Base-by-base conservation (phyloP, 257 asterid species). In the Solanum chmielewskii region DNA sequence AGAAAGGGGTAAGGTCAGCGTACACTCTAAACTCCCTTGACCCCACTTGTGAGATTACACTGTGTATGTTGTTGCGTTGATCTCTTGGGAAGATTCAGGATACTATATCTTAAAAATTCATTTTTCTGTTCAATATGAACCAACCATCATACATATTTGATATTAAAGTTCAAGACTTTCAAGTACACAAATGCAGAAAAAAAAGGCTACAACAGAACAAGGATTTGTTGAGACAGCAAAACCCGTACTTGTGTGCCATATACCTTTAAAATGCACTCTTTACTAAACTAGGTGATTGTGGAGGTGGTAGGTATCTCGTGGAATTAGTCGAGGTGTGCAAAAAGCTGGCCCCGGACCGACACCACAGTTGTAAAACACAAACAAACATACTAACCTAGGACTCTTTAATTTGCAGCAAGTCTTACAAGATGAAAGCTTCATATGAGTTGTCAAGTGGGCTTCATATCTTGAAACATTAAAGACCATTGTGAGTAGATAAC, bases 381-480 rank as follows among this genome's bases (percentile, higher is more conserved):
- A 23, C 25, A n/a, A 27, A 14, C 84, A 78, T 15, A 44, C 78
- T 71, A 71, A 18, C 15, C 45, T 33, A 69, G 20, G 39, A 62
- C 23, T 10, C 31, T 62, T 9, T 62, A 62, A 62, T 23, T 29
- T 62, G 69, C 69, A 14, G 33, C 15, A 15, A 39, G 33, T 23
- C 20, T 39, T 39, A 23, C 56, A 73, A 76, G 83, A 42, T 7
- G 13, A 42, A 13, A 78, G 69, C 69, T 49, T 33, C 20, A 59
- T 56, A 41, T 3, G n/a, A 49, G 47, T 27, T 31, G 80, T 93
- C 89, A 95, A 88, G 96, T 96, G 25, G 98, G 99, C 88, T 96
- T 96, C 91, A 96, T 88, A 90, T 95, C 95, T 88, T 94, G 94
- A 95, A 96, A 96, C 99, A 96, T 94, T 71, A 95, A 77, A 70